Evolutionary conservation across 139 green algal genomes (phyloP), one percentile per base, ranked within the genome.

Genomic region (Ettlia oleoabundans): DNA sequence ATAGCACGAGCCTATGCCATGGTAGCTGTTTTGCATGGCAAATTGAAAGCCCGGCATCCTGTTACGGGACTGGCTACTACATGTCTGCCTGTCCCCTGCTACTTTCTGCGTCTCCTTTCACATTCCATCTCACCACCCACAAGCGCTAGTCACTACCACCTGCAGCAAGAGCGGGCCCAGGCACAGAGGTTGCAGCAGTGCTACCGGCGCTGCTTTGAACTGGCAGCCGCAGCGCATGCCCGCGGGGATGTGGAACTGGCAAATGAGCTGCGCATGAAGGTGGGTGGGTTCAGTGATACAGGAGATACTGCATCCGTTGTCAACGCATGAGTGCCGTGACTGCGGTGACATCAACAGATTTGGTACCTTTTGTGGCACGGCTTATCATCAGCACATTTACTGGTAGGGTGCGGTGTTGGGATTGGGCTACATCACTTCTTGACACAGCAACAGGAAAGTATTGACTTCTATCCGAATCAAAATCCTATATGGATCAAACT

Each of bases 131-230:
- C 47, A 42, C 10, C 43, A 9, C 7, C 41, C 28, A 32, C 4
- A 28, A 13, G n/a, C n/a, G 28, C 69, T 41, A 26, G n/a, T 5
- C 42, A 42, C 71, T 33, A 6, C 32, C 30, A n/a, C 3, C 35
- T 77, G 78, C 78, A 84, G 78, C 28, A 84, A 53, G 78, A 84
- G 52, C 78, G 78, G 5, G 37, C 66, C 0, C 51, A 58, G 24
- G 42, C 33, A 10, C n/a, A 47, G 21, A 51, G 78, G 9, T 53
- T 84, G 66, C 47, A 58, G 66, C 33, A 58, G n/a, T 68, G 64
- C 26, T 78, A 78, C 66, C 65, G 51, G 4, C 66, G 52, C 8
- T 78, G 66, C 66, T 55, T 66, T 26, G 66, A 58, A 51, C 66
- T 78, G 65, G 78, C 78, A 0, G 33, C 33, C 28, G 47, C 63